Conservation (phyloP, 345 rosid species). For the Eucalyptus fibrosa region DNA sequence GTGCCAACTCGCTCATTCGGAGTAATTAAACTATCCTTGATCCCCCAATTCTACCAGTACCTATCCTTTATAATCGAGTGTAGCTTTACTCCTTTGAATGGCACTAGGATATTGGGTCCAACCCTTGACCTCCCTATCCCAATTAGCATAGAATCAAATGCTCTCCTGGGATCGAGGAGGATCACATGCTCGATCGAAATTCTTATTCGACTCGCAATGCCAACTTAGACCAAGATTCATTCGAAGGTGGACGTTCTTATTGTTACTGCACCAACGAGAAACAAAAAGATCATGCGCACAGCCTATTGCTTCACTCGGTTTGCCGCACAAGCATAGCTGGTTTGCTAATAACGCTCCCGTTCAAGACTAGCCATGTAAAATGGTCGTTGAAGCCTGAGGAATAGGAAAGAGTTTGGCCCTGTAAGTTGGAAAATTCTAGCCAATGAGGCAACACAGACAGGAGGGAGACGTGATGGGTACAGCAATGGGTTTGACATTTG, state of each 20-base stretch:
- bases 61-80: too few relatives aligned
- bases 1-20: too few relatives aligned
- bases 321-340: neutral
- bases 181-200: too few relatives aligned
- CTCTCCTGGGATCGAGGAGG: accelerated
- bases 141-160: too few relatives aligned
- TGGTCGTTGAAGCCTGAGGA: neutral
- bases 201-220: accelerated
- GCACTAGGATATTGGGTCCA: too few relatives aligned
- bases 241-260: neutral
- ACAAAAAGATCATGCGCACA: neutral
- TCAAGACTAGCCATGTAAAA: neutral
- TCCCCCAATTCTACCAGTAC: too few relatives aligned
- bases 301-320: neutral
- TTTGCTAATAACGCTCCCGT: neutral
- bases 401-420: neutral
- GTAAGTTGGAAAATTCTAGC: neutral
- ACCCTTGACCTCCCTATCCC: too few relatives aligned
- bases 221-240: too few relatives aligned
- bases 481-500: neutral
- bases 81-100: too few relatives aligned
- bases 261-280: neutral
- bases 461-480: neutral
- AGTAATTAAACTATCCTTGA: too few relatives aligned
- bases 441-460: neutral